These are phyloP conservation scores for Rhodosporidiobolus sp. DNA, from an alignment of 768 basidiomycete species.

Conservation along the genomic window DNA sequence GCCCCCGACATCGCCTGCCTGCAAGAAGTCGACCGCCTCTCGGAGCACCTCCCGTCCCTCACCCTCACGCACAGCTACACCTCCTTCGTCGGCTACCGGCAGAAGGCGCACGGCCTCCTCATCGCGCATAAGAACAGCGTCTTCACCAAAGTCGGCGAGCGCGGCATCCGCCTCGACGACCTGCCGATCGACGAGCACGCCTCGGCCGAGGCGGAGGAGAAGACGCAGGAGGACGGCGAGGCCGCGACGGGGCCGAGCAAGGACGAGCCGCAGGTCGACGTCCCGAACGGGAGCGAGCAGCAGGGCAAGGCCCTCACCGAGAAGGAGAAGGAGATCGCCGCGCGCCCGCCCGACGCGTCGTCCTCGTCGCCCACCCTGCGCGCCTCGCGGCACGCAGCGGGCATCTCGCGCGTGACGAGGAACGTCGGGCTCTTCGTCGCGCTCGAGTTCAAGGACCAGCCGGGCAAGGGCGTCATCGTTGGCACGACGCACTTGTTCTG, in stretches of 20 bases:
- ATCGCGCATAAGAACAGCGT: conserved; percentile 31
- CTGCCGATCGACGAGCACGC: conserved; percentile 26
- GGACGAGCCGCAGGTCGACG: background rate
- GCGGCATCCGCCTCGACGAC: conserved; percentile 37
- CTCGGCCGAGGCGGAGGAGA: too few relatives aligned
- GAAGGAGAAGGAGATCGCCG: conserved; percentile 10
- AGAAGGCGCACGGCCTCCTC: conserved; percentile 37
- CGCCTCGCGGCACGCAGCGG: conserved; percentile 9
- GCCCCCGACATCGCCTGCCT: conserved; percentile 34
- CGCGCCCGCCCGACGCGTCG: conserved; percentile 23
- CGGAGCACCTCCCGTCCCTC: conserved; percentile 30
- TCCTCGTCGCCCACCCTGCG: background rate
- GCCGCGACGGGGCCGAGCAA: background rate
- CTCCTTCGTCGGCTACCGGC: conserved; percentile 35
- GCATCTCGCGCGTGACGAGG: conserved; percentile 29
- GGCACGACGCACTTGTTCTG: conserved; percentile 93
- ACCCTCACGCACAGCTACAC: conserved; percentile 24
- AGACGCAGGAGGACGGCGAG: background rate
- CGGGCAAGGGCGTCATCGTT: conserved; percentile 62
- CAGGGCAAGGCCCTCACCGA: background rate
- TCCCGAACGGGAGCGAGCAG: background rate
- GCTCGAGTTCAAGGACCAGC: conserved; percentile 54
- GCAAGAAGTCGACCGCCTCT: conserved; percentile 38
- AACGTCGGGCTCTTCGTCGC: conserved; percentile 56
- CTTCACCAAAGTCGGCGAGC: conserved; percentile 38